phyloP scores from a whole-genome alignment of 2,329 filamentous ascomycete genomes.

The Colletotrichum tofieldiae region DNA sequence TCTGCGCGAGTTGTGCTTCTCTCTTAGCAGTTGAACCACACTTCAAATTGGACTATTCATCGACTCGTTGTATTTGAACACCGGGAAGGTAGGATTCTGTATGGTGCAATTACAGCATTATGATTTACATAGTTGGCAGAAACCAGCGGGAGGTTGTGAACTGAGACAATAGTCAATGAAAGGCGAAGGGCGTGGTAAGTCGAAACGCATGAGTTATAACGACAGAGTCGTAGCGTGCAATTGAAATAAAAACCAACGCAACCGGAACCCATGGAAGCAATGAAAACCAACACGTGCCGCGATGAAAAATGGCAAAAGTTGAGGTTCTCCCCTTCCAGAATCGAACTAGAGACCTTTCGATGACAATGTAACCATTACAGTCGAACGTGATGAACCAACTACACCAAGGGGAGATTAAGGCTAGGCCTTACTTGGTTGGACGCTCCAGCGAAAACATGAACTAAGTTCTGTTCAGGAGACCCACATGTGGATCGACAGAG shows the following conservation, averaged over 20 bases:
- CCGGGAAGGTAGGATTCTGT: not conserved
- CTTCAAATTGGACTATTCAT: not conserved
- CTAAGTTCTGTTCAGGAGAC: accelerated
- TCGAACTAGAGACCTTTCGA: constrained; percentile 42
- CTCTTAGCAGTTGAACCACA: not conserved
- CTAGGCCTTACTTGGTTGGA: constrained; percentile 24
- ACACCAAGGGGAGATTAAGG: constrained; percentile 38
- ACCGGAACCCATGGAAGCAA: not conserved
- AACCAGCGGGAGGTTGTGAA: not conserved
- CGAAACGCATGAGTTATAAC: not conserved
- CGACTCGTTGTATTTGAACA: not conserved
- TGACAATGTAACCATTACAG: constrained; percentile 37
- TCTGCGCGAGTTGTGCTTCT: not conserved
- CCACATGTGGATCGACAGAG: not conserved
- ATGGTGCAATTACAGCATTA: not conserved
- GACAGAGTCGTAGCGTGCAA: not conserved
- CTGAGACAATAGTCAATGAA: not conserved
- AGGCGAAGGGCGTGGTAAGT: no score
- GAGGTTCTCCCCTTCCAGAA: constrained; percentile 33
- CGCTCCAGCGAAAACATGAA: accelerated
- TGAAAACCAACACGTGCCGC: no score
- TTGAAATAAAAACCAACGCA: not conserved
- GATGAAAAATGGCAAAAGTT: not conserved
- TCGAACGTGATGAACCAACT: constrained; percentile 42
- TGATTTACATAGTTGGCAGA: no score